phyloP scores from a whole-genome alignment of 805 yeast species.

The Candida argentea region DNA sequence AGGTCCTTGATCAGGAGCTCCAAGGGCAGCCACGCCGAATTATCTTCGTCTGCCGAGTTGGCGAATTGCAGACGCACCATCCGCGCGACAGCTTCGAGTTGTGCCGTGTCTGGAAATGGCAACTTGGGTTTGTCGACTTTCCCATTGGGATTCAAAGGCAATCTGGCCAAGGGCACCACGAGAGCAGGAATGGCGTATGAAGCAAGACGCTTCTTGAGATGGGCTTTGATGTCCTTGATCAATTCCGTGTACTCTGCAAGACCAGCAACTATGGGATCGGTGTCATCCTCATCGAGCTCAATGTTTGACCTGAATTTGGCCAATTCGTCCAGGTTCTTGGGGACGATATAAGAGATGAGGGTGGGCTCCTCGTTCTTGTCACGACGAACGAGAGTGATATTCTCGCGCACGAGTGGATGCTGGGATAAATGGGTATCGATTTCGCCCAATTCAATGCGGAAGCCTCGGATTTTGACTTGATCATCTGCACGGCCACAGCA shows the following conservation, averaged over 20 bases:
- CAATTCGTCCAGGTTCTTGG: slow-evolving; percentile 42
- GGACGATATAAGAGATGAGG: slow-evolving; percentile 84
- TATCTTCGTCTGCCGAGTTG: slow-evolving; percentile 32
- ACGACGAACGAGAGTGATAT: slow-evolving; percentile 82
- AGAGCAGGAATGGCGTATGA: slow-evolving; percentile 89
- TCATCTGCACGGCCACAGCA: slow-evolving; percentile 99
- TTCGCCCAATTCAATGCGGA: slow-evolving; percentile 96
- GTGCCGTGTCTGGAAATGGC: slow-evolving; percentile 89
- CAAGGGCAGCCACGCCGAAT: slow-evolving; percentile 41
- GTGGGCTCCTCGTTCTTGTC: slow-evolving; percentile 91
- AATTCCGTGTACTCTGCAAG: slow-evolving; percentile 66
- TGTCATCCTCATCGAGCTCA: slow-evolving; percentile 28
- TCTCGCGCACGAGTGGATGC: slow-evolving; percentile 87
- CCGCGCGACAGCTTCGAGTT: slow-evolving; percentile 64
- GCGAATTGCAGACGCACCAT: slow-evolving; percentile 25
- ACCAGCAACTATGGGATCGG: slow-evolving; percentile 68
- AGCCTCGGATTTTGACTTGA: slow-evolving; percentile 96
- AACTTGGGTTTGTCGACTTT: slow-evolving; percentile 95
- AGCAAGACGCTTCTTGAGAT: slow-evolving; percentile 79
- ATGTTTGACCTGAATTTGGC: slow-evolving; percentile 39
- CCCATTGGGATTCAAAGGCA: slow-evolving; percentile 97
- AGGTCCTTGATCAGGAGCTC: slow-evolving; percentile 67
- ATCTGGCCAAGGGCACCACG: slow-evolving; percentile 72
- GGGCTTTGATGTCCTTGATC: slow-evolving; percentile 68
- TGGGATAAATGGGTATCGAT: slow-evolving; percentile 95